Evolutionary conservation across 805 yeast genomes (phyloP).

Genomic region (Sungouiella thailandica): DNA sequence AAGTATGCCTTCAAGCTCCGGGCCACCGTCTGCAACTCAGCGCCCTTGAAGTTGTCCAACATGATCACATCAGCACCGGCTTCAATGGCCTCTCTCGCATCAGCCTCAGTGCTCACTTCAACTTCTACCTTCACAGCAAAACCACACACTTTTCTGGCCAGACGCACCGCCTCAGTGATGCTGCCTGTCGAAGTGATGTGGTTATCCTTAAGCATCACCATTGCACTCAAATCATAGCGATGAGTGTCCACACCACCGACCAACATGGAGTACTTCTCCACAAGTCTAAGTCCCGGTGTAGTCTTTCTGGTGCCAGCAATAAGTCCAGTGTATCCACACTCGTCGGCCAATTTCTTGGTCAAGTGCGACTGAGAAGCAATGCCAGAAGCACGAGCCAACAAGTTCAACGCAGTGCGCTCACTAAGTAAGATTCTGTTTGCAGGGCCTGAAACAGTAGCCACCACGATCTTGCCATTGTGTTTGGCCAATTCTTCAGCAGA

Average conservation of each 20-base stretch:
- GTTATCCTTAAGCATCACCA: constrained; percentile 96
- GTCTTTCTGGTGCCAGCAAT: constrained; percentile 97
- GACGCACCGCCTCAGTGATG: constrained; percentile 73
- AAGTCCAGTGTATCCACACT: constrained; percentile 68
- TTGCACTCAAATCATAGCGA: constrained; percentile 82
- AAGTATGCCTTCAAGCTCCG: constrained; percentile 53
- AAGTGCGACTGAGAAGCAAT: constrained; percentile 70
- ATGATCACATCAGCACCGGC: constrained; percentile 96
- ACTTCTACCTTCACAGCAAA: constrained; percentile 89
- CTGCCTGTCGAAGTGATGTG: constrained; percentile 93
- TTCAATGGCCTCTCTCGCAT: constrained; percentile 86
- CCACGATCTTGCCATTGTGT: constrained; percentile 54
- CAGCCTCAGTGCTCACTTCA: constrained; percentile 79
- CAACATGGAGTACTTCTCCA: constrained; percentile 91
- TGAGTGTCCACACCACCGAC: constrained; percentile 95
- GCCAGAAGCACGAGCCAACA: constrained; percentile 80
- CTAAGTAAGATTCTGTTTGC: constrained; percentile 75
- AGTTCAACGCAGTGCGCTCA: constrained; percentile 81
- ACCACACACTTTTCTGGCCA: constrained; percentile 80
- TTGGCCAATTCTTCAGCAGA: constrained; percentile 38
- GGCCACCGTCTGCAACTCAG: constrained; percentile 62
- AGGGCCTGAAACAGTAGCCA: constrained; percentile 76
- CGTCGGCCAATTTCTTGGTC: constrained; percentile 57
- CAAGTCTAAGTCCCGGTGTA: constrained; percentile 87
- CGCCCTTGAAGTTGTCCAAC: constrained; percentile 83